Evolutionary conservation across 1,139 yeast species (phyloP).

Genomic region (Pichia cactophila): DNA sequence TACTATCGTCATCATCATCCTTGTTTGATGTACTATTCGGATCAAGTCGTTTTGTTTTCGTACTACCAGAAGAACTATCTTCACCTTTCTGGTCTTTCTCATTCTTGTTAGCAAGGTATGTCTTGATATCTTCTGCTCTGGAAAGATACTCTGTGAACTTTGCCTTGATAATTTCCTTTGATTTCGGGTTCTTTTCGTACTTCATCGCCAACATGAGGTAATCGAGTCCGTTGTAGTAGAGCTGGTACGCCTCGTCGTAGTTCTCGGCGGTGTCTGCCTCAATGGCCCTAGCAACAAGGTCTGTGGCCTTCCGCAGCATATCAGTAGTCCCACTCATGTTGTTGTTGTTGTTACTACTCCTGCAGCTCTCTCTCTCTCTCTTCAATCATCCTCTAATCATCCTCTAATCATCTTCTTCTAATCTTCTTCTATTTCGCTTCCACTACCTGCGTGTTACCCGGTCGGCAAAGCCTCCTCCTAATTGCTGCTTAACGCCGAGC

Average conservation of each 20-base stretch:
- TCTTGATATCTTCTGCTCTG: constrained; percentile 91
- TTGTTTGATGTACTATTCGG: constrained; percentile 43
- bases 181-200: constrained; percentile 85
- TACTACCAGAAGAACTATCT: constrained; percentile 45
- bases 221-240: constrained; percentile 89
- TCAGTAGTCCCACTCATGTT: constrained; percentile 48
- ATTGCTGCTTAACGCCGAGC: too few species aligned
- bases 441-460: neutral
- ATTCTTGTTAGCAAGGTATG: constrained; percentile 67
- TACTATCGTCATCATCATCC: constrained; percentile 77
- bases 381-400: too few species aligned
- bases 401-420: too few species aligned
- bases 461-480: neutral
- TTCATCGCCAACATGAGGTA: constrained; percentile 93
- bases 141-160: constrained; percentile 88
- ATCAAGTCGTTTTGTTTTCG: constrained; percentile 48
- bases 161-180: constrained; percentile 81
- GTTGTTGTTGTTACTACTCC: too few species aligned
- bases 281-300: constrained; percentile 86
- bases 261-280: constrained; percentile 89
- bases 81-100: constrained; percentile 43
- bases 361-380: too few species aligned
- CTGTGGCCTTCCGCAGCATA: constrained; percentile 87
- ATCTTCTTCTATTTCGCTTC: too few species aligned
- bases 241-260: constrained; percentile 90